Conservation (phyloP, 2,329 filamentous ascomycete species). For the Exserohilum turcica region DNA sequence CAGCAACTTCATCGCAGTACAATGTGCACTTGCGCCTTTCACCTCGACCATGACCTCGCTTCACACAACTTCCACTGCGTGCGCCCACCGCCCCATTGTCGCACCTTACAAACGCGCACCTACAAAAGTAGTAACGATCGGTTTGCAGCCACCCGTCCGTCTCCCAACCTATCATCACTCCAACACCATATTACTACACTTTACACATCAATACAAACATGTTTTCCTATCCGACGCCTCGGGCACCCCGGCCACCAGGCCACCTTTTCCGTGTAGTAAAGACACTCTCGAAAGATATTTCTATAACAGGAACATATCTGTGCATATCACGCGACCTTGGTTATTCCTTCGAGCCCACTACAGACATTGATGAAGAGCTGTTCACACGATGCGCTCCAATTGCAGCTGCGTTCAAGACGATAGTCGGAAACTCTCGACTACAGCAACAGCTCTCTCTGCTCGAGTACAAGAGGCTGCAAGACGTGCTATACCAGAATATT, state of each 20-base stretch:
- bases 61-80: too few species aligned
- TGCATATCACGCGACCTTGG: slow-evolving; percentile 11
- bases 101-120: too few species aligned
- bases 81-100: too few species aligned
- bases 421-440: background rate
- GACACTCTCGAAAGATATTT: background rate
- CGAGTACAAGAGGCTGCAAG: background rate
- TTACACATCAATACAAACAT: background rate
- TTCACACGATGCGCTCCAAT: background rate
- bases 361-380: background rate
- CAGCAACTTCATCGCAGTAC: too few species aligned
- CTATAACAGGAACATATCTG: background rate
- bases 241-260: slow-evolving; percentile 4
- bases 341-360: background rate
- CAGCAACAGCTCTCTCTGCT: slow-evolving; percentile 3
- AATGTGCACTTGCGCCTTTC: too few species aligned
- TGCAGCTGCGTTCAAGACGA: background rate
- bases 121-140: too few species aligned
- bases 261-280: slow-evolving; percentile 13
- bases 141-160: too few species aligned
- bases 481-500: background rate
- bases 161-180: too few species aligned
- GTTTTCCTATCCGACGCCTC: background rate
- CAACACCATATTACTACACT: background rate
- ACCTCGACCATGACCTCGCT: too few species aligned